Evolutionary conservation across 306 rosid species (phyloP).

Genomic region (Ziziphus jujuba): DNA sequence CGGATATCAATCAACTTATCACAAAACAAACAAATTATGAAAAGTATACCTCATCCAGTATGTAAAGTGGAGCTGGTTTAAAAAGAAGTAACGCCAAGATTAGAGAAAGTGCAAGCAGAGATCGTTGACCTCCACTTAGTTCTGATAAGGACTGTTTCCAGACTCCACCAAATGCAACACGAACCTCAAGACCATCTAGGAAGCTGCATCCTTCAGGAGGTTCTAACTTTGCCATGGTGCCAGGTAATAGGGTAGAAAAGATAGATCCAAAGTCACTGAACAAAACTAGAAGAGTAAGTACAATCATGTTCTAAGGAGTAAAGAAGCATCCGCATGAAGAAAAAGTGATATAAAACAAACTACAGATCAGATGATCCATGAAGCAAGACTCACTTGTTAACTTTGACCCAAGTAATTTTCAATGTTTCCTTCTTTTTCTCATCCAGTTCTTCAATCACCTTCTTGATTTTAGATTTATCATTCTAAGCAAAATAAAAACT

Average conservation of each 20-base stretch:
- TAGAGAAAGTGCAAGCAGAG: slow-evolving; percentile 90
- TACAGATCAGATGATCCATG: not conserved
- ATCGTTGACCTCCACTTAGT: slow-evolving; percentile 97
- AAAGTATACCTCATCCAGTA: slow-evolving; percentile 82
- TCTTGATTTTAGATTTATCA: slow-evolving; percentile 94
- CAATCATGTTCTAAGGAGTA: slow-evolving; percentile 10
- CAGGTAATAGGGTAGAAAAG: slow-evolving; percentile 89
- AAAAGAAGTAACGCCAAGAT: slow-evolving; percentile 94
- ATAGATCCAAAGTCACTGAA: slow-evolving; percentile 95
- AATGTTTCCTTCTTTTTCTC: slow-evolving; percentile 97
- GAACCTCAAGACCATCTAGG: slow-evolving; percentile 97
- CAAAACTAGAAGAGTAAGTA: slow-evolving; percentile 11
- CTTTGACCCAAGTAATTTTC: slow-evolving; percentile 92
- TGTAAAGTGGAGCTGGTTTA: slow-evolving; percentile 97
- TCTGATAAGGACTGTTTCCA: slow-evolving; percentile 99
- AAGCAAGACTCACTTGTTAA: slow-evolving; percentile 56
- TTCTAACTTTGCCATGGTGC: slow-evolving; percentile 90
- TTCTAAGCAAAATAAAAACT: slow-evolving; percentile 46
- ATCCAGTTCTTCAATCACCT: slow-evolving; percentile 94
- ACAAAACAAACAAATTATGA: not conserved
- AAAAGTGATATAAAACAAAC: slow-evolving; percentile 7
- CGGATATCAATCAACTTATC: not conserved
- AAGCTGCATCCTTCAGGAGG: slow-evolving; percentile 95
- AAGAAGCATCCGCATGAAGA: slow-evolving; percentile 11
- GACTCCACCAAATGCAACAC: slow-evolving; percentile 94